A percentile compares a stretch with the other conserved stretches of the same genome.
phyloP scores from a whole-genome alignment of 2,329 filamentous ascomycete genomes.

The Hymenoscyphus fructigenus region DNA sequence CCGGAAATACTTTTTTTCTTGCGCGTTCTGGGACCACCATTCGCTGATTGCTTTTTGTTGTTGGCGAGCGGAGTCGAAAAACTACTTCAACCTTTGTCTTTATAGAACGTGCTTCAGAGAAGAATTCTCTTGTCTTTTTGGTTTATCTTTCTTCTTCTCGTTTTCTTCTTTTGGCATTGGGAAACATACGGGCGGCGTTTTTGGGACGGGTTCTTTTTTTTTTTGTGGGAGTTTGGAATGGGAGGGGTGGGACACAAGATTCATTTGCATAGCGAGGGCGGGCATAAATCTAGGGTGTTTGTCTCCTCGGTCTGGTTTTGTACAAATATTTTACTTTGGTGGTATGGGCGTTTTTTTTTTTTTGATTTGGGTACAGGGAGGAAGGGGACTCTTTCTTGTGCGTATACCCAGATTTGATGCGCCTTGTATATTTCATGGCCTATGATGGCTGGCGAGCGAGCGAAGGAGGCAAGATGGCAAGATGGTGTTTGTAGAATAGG shows the following conservation, averaged over 20 bases:
- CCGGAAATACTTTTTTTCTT: not conserved
- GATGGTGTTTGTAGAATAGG: no score
- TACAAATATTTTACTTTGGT: not conserved
- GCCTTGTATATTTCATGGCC: no score
- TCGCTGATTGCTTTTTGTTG: not conserved
- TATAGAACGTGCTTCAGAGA: not conserved
- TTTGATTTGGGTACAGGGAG: no score
- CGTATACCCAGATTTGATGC: no score
- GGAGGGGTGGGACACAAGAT: not conserved
- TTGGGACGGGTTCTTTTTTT: not conserved
- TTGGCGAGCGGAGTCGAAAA: not conserved
- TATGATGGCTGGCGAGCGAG: no score
- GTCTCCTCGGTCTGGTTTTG: not conserved
- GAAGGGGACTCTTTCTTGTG: no score
- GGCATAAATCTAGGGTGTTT: not conserved
- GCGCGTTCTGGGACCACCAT: not conserved
- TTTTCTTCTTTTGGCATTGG: not conserved
- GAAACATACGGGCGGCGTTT: not conserved
- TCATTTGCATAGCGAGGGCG: constrained; percentile 1
- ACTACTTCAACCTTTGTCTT: not conserved
- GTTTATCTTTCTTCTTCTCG: not conserved
- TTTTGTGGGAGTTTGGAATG: not conserved
- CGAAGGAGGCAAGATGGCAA: no score
- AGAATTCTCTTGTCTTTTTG: not conserved
- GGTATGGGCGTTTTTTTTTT: no score